These are phyloP conservation scores for Trematosphaeria pertusa DNA, from an alignment of 2,329 filamentous ascomycete species.

Conservation along the genomic window DNA sequence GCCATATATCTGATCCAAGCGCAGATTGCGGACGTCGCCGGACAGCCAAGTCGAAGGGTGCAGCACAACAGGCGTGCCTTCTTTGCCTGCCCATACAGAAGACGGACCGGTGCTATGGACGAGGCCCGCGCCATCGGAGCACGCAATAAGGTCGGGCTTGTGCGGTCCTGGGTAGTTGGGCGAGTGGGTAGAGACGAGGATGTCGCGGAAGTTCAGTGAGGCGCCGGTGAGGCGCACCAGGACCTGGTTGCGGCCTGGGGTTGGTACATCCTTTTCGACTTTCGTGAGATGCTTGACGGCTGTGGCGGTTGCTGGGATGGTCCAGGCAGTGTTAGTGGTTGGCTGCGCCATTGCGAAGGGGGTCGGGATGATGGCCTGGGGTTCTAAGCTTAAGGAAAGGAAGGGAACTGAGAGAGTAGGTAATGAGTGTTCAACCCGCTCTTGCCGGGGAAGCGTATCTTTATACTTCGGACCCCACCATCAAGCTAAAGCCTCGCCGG, in stretches of 20 bases:
- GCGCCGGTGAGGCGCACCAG: slow-evolving; percentile 11
- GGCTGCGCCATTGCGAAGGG: background rate
- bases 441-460: no score
- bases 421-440: no score
- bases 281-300: slow-evolving; percentile 6
- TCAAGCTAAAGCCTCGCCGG: no score
- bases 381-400: background rate
- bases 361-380: no score
- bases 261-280: background rate
- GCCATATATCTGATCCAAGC: background rate
- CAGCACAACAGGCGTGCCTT: slow-evolving; percentile 14
- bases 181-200: slow-evolving; percentile 18
- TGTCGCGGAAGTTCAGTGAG: slow-evolving; percentile 18
- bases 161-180: slow-evolving; percentile 22
- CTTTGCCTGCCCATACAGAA: slow-evolving; percentile 12
- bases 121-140: slow-evolving; percentile 28
- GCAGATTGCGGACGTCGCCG: slow-evolving; percentile 19
- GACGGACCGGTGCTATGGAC: slow-evolving; percentile 11
- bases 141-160: slow-evolving; percentile 20
- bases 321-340: slow-evolving; percentile 11
- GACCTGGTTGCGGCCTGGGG: slow-evolving; percentile 13
- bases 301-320: slow-evolving; percentile 7
- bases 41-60: slow-evolving; percentile 17
- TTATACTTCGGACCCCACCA: no score
- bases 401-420: background rate